phyloP scores from a whole-genome alignment of 2,329 filamentous ascomycete species.

The Pseudopithomyces chartarum region DNA sequence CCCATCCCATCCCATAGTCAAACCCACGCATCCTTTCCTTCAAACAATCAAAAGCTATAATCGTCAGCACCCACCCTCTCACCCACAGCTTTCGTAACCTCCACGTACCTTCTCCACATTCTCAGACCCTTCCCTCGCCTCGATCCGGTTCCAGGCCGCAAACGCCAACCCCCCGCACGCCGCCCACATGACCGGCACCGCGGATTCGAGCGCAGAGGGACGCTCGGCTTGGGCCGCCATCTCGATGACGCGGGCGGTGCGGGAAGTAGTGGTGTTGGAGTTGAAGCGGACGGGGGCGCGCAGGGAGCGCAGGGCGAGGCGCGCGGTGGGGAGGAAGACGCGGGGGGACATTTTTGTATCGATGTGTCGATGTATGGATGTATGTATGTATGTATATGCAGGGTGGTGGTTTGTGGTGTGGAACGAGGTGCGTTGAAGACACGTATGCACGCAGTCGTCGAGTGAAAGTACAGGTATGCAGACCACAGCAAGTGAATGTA shows the following conservation, averaged over 20 bases:
- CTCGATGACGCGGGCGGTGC: slow-evolving; percentile 32
- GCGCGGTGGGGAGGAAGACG: slow-evolving; percentile 22
- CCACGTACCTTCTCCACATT: slow-evolving; percentile 35
- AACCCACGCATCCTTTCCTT: too few relatives aligned
- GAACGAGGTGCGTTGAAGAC: too few relatives aligned
- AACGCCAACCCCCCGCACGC: slow-evolving; percentile 32
- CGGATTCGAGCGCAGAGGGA: slow-evolving; percentile 36
- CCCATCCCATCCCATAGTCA: too few relatives aligned
- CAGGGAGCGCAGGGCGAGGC: slow-evolving; percentile 28
- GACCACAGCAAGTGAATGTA: too few relatives aligned
- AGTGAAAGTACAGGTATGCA: too few relatives aligned
- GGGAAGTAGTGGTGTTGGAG: slow-evolving; percentile 29
- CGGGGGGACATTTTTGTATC: slow-evolving; percentile 22
- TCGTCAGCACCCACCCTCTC: not conserved
- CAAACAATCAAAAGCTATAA: slow-evolving; percentile 15
- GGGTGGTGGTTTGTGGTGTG: too few relatives aligned
- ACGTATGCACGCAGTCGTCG: too few relatives aligned
- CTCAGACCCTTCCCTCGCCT: slow-evolving; percentile 25
- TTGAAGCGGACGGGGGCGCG: slow-evolving; percentile 33
- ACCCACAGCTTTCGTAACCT: not conserved
- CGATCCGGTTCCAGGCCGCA: slow-evolving; percentile 37
- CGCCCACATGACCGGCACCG: slow-evolving; percentile 39
- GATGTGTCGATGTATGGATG: too few relatives aligned
- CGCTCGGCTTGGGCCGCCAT: slow-evolving; percentile 38
- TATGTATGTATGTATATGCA: too few relatives aligned